Conservation (phyloP, 129 eudicot genomes). For the Glebionis coronaria region DNA sequence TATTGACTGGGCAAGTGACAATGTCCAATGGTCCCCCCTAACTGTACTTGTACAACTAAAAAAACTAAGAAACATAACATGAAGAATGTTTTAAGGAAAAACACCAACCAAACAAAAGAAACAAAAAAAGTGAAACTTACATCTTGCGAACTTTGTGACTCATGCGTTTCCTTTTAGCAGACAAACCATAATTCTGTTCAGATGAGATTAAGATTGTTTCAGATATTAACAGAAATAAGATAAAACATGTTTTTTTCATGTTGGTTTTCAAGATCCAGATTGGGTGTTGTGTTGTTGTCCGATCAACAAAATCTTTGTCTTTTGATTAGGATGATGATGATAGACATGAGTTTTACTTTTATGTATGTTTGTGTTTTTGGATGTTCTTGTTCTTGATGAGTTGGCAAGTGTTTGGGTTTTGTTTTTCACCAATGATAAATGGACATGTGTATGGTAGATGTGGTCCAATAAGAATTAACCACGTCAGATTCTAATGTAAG, state of each 20-base stretch:
- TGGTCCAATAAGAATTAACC: background rate
- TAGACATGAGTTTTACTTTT: background rate
- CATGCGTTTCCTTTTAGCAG: conserved; percentile 65
- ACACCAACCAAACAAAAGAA: background rate
- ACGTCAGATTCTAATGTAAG: background rate
- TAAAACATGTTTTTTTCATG: conserved; percentile 9
- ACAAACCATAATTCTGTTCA: conserved; percentile 29
- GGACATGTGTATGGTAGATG: conserved; percentile 3
- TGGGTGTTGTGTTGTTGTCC: background rate
- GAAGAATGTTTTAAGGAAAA: too few relatives aligned
- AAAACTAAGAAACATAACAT: too few relatives aligned
- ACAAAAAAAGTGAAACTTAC: conserved; percentile 42
- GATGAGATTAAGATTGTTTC: conserved; percentile 37
- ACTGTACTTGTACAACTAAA: too few relatives aligned
- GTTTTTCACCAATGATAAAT: background rate
- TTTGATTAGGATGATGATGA: background rate
- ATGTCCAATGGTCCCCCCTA: too few relatives aligned
- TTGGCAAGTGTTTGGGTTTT: background rate
- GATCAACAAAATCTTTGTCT: background rate
- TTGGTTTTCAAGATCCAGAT: background rate
- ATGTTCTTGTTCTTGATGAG: background rate
- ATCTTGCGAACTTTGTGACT: conserved; percentile 77
- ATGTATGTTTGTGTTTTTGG: background rate
- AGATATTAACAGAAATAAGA: conserved; percentile 37
- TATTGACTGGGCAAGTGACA: too few relatives aligned